A percentile compares a stretch with the other conserved stretches of the same genome.
Conservation (phyloP, 345 rosid species). For the Eucalyptus caleyi region DNA sequence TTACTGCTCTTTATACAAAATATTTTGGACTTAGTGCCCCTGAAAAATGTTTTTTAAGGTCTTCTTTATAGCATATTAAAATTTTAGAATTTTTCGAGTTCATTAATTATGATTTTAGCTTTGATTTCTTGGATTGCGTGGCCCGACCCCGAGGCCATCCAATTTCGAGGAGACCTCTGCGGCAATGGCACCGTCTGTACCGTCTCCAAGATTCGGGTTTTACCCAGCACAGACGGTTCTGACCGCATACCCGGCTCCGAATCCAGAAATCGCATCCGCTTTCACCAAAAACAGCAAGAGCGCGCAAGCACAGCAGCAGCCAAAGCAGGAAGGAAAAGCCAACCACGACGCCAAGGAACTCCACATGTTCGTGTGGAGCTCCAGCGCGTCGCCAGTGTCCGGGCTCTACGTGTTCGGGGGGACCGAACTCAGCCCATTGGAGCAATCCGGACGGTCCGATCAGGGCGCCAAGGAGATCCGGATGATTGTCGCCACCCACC, state of each 20-base stretch:
- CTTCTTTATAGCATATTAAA: too few species aligned
- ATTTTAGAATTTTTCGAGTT: too few species aligned
- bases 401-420: constrained; percentile 72
- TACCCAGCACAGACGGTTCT: constrained; percentile 50
- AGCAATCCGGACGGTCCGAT: too few species aligned
- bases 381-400: constrained; percentile 79
- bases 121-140: constrained; percentile 21
- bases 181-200: neutral
- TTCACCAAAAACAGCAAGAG: constrained; percentile 1
- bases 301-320: constrained; percentile 1
- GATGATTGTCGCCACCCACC: too few species aligned
- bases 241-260: constrained; percentile 63
- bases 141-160: constrained; percentile 74
- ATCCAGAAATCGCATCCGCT: constrained; percentile 55
- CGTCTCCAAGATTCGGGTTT: constrained; percentile 76
- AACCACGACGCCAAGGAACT: constrained; percentile 80
- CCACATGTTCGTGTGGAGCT: constrained; percentile 99
- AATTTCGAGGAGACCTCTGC: constrained; percentile 57
- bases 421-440: constrained; percentile 17
- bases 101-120: too few species aligned
- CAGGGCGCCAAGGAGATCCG: too few species aligned
- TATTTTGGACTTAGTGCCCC: too few species aligned
- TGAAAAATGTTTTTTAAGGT: too few species aligned
- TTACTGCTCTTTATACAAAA: too few species aligned
- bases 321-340: constrained; percentile 17